These are phyloP conservation scores for Ganoderma boninense DNA, from an alignment of 1,284 basidiomycete genomes.

Conservation along the genomic window DNA sequence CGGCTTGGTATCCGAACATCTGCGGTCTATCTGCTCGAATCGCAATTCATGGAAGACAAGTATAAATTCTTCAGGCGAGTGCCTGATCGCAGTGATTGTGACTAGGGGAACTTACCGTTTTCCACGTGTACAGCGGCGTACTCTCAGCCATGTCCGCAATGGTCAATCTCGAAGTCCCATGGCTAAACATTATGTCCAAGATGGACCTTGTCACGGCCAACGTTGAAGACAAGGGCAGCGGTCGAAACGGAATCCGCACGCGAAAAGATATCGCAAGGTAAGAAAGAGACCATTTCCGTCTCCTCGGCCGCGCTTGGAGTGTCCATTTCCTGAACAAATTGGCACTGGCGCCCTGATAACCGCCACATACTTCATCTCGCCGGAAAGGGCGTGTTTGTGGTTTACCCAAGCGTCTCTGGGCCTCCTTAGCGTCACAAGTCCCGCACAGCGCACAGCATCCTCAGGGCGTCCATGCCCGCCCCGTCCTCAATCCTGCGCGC, in stretches of 20 bases:
- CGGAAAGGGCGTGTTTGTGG: background rate
- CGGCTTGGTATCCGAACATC: slow-evolving; percentile 82
- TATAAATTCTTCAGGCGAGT: slow-evolving; percentile 94
- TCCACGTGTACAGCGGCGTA: slow-evolving; percentile 74
- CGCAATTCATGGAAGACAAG: slow-evolving; percentile 98
- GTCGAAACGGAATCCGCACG: slow-evolving; percentile 76
- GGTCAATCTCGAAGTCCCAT: slow-evolving; percentile 96
- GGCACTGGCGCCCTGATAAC: background rate
- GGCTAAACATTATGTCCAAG: slow-evolving; percentile 98
- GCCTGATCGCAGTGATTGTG: background rate
- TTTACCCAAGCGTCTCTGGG: background rate
- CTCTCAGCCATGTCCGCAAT: slow-evolving; percentile 98
- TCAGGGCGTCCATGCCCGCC: background rate
- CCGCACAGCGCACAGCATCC: slow-evolving; percentile 9
- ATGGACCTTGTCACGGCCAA: slow-evolving; percentile 93
- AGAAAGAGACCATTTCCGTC: slow-evolving; percentile 15
- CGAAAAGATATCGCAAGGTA: slow-evolving; percentile 83
- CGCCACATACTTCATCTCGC: background rate
- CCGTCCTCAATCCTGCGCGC: background rate
- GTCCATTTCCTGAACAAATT: background rate
- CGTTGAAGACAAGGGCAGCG: slow-evolving; percentile 67
- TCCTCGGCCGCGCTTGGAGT: background rate
- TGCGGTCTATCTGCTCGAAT: slow-evolving; percentile 93
- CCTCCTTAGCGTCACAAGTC: background rate
- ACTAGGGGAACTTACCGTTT: background rate